These are phyloP conservation scores for Penicillium sp. DNA, from an alignment of 2,329 filamentous ascomycete species.

Conservation along the genomic window DNA sequence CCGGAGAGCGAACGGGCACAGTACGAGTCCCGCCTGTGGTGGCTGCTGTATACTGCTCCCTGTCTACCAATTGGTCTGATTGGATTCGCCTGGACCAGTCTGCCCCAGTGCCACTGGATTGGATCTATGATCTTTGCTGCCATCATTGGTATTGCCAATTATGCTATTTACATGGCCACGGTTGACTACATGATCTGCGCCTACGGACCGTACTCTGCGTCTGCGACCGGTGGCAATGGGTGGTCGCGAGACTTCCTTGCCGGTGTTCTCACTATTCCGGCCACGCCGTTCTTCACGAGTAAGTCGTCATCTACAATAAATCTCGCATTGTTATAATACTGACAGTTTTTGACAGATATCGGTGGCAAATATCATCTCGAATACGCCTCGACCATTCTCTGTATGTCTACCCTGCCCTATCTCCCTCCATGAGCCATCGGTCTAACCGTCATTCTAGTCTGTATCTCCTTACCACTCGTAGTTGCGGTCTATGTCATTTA, in stretches of 20 bases:
- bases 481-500: constrained; percentile 66
- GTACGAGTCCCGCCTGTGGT: constrained; percentile 63
- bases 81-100: constrained; percentile 60
- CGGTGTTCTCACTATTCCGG: constrained; percentile 61
- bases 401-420: background rate
- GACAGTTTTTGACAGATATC: constrained; percentile 45
- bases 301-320: constrained; percentile 18
- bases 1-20: constrained; percentile 56
- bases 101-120: constrained; percentile 60
- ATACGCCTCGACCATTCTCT: constrained; percentile 63
- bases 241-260: constrained; percentile 65
- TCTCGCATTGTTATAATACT: background rate
- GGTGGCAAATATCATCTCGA: constrained; percentile 54
- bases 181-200: constrained; percentile 68
- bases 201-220: constrained; percentile 65
- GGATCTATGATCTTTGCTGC: constrained; percentile 59
- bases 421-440: background rate
- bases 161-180: constrained; percentile 63
- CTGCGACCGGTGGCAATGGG: constrained; percentile 65
- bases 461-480: constrained; percentile 61
- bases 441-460: constrained; percentile 29
- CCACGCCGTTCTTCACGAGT: constrained; percentile 51
- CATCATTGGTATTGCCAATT: constrained; percentile 64
- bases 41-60: constrained; percentile 59
- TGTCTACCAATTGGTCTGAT: constrained; percentile 60